Base-by-base conservation (phyloP, 1,139 yeast species). In the Geotrichum bryndzae region DNA sequence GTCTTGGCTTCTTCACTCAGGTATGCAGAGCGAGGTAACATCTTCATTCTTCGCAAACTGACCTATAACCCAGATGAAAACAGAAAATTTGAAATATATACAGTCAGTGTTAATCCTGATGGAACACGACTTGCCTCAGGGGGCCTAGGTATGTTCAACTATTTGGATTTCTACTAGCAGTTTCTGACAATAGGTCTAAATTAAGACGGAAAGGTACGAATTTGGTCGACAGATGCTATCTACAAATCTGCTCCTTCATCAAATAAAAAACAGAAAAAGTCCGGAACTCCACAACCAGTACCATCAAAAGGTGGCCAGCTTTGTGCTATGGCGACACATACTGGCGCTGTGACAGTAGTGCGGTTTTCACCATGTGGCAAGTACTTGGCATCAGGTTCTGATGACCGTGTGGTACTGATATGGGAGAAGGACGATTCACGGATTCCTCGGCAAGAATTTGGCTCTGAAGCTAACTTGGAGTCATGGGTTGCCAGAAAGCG, bases 401-500 rank as follows among this genome's bases (percentile, higher is more conserved):
- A 94, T 74, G 99, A 94, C 74, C 86, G 92, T 67, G 90, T 94
- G 61, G 84, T 92, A 55, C 80, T 95, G 63, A 90, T 95, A 29
- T 92, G 98, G 98, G 96, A 94, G 70, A 84, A 84, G 63, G 98
- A 94, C 68, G 94, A 87, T 22, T 38, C 65, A 2, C 52, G 65
- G 18, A 53, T 57, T 5, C 66, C 80, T 59, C 66, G 55, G 6
- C 62, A 60, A 35, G 62, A 60, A 41, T 60, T 60, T 54, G 62
- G 62, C 3, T 52, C 60, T 13, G 62, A 60, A 33, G 54, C 58
- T n/a, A 96, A 90, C 68, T 72, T 85, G 58, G 98, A 94, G 72
- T 96, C 89, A 69, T 94, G 99, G 98, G 87, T 94, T 0, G 97
- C 92, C 1, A 78, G 97, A 33, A 90, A 90, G 70, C 82, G 99